Base-by-base conservation (phyloP, 768 basidiomycete genomes). In the Floccularia luteovirens region DNA sequence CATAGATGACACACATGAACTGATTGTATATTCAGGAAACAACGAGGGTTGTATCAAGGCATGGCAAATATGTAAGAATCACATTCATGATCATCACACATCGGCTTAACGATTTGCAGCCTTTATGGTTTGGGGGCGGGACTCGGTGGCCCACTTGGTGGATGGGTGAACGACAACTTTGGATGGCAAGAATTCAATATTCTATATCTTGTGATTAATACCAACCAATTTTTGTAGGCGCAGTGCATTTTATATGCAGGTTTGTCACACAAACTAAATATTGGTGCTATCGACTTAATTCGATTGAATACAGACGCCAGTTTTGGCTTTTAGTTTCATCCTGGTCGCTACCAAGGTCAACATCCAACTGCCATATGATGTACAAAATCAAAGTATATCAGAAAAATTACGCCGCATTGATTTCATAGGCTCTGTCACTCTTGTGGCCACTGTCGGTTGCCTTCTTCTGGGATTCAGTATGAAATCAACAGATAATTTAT, bases 41-140 rank as follows among this genome's bases (percentile, higher is more conserved):
- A 89, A 45, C 74, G 93, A 39, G 93, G 90, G 2, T 61, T 94
- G 6, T 94, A 91, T 54, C 94, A 98, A 58, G 92, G 92, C 41
- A 72, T 90, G 69, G 81, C 84, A 24, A 91, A 91, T 55, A 77
- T 91, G 88, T 90, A 66, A 49, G 77, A 55, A 19, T 30, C 13
- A n/a, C 28, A 19, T 24, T 40, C 27, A 41, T 34, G 5, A 40
- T 32, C 40, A 31, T 36, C 40, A 33, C 28, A 30, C 31, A 20
- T 24, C 23, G 24, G 10, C 31, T 12, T 4, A 34, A 35, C 35
- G 47, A 5, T 43, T 36, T 25, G 5, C 51, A 90, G 88, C 59
- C 58, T 90, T 46, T 94, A 79, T 55, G 92, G 91, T 31, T 64
- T 89, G 38, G 92, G 92, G 41, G 77, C 86, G 30, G 82, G 80